Evolutionary conservation across 805 yeast species (phyloP), one percentile per base, ranked within the genome.

Genomic region (Barnettozyma sp.): DNA sequence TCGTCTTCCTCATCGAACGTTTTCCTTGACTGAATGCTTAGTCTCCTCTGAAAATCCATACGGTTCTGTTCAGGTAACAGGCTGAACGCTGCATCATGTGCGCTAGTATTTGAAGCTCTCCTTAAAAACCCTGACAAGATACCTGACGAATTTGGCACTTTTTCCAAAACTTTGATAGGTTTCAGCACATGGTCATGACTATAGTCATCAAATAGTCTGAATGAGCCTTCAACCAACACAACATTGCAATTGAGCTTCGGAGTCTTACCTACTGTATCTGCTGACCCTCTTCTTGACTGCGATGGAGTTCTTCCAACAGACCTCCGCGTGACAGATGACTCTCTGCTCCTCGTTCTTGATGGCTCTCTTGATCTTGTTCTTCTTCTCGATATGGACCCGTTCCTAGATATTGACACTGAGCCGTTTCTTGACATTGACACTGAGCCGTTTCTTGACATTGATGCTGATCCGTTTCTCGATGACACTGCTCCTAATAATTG

Each of bases 51-150:
- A 36, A 53, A 51, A 35, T 53, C 51, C 42, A 51, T 36, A 23
- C 57, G 27, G 30, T 51, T 51, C 31, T 50, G 48, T 28, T 53
- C 57, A 7, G 57, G 57, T 6, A 53, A 41, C 34, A 53, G 37
- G 22, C 54, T 48, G 33, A 53, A 53, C 0, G 57, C 57, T 22
- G 39, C 49, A 13, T 44, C 44, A 15, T 35, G 41, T 13, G 34
- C 23, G 15, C 21, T 37, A 7, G 38, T 22, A 26, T 37, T 41
- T 2, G 37, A 36, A 6, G 43, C 29, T 26, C 40, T 51, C 11
- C 44, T 33, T 3, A 48, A 37, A 21, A 53, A 42, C 4, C 57
- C 57, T 8, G 53, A 42, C 9, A 52, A 30, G 6, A 52, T 44
- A 6, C 40, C 52, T 8, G 42, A 26, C 8, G 41, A 29, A 16